Base-by-base conservation (phyloP, 2,329 filamentous ascomycete genomes). In the Aspergillus felis region DNA sequence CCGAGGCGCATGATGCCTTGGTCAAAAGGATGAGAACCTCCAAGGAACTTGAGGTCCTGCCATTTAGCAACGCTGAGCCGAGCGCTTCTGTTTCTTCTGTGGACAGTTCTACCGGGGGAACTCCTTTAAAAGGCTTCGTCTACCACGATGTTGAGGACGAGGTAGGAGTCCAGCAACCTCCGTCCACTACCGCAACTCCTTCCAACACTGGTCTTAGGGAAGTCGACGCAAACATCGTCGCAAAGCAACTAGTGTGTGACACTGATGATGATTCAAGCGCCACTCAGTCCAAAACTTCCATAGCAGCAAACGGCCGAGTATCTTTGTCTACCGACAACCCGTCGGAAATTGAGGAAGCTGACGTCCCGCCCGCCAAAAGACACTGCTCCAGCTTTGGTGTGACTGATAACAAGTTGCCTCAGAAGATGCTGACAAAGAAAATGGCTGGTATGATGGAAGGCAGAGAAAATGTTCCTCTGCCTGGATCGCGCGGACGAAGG, bases 1-100 rank as follows among this genome's bases (percentile, higher is more conserved):
- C 94, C 0, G 83, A 86, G 66, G 67, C 76, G 1, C 84, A 87
- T 66, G 82, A 87, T 12, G 76, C 73, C 12, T 75, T 88, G 28
- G 76, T 87, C 12, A 79, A 83, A 22, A 76, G 77, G 50, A 66
- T 84, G 63, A 77, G 78, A 63, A 81, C 68, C 57, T 77, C 68
- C 65, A 66, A 69, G 42, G 74, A 72, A 29, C 70, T 70, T 51
- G 61, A 63, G 32, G 64, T 67, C 27, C 64, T 69, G 57, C 68
- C 70, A 6, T 70, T 74, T 53, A 68, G 64, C 46, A 68, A 68
- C 22, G 69, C 71, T n/a, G 62, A 66, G 4, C 58, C 64, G 14
- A 38, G 5, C 14, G 56, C 63, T 20, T 62, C 61, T 20, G 57
- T 3, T 24, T 14, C 44, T 24, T 27, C 61, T 10, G 52, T 64